These are phyloP conservation scores for Diaporthe amygdali DNA, from an alignment of 2,329 filamentous ascomycete genomes.

Conservation along the genomic window DNA sequence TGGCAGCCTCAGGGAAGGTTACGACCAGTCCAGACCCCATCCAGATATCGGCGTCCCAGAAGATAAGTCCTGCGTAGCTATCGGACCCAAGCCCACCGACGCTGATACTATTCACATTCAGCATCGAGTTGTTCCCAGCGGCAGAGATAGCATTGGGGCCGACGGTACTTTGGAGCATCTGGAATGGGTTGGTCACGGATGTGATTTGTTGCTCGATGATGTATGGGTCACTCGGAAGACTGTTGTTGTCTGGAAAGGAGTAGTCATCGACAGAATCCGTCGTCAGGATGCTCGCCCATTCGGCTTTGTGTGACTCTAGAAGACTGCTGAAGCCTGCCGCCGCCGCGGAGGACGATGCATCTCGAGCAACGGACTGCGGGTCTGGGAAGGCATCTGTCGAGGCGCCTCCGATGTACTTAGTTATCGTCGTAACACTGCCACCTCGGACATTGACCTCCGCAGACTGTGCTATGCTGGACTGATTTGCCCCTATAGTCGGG, in stretches of 20 bases:
- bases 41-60: slow-evolving; percentile 27
- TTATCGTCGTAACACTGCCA: slow-evolving; percentile 59
- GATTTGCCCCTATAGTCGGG: slow-evolving; percentile 58
- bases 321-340: slow-evolving; percentile 59
- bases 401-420: slow-evolving; percentile 72
- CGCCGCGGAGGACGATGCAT: slow-evolving; percentile 54
- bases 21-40: slow-evolving; percentile 16
- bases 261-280: slow-evolving; percentile 68
- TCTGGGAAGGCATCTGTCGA: slow-evolving; percentile 71
- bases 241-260: slow-evolving; percentile 54
- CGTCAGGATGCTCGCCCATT: slow-evolving; percentile 68
- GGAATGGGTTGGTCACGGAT: slow-evolving; percentile 59
- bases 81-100: slow-evolving; percentile 35
- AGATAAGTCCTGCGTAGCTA: slow-evolving; percentile 21
- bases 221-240: slow-evolving; percentile 59
- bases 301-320: slow-evolving; percentile 59
- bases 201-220: slow-evolving; percentile 60
- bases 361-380: slow-evolving; percentile 58
- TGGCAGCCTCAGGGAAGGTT: slow-evolving; percentile 20
- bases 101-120: slow-evolving; percentile 30
- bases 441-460: slow-evolving; percentile 57
- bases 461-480: slow-evolving; percentile 69
- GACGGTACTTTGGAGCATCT: slow-evolving; percentile 58
- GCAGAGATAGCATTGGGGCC: slow-evolving; percentile 46
- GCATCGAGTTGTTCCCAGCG: slow-evolving; percentile 41